Conservation (phyloP, 192 early-diverging fungal genomes). For the Pilaira anomala region DNA sequence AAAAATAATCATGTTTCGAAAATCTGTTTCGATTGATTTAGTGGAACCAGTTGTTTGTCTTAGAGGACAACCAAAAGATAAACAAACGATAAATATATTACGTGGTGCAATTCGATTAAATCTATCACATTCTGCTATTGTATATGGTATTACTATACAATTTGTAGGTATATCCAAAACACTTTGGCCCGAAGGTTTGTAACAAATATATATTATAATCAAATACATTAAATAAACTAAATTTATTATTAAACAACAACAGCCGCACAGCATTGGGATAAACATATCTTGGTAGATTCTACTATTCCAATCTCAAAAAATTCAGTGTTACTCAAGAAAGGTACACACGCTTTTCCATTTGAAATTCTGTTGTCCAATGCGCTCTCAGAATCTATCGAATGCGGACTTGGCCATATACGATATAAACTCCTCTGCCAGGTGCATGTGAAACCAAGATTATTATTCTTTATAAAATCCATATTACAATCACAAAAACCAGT, state of each 20-base stretch:
- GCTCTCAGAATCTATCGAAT: slow-evolving; percentile 34
- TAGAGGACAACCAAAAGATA: slow-evolving; percentile 18
- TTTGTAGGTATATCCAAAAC: slow-evolving; percentile 35
- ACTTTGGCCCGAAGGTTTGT: slow-evolving; percentile 33
- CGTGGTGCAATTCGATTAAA: slow-evolving; percentile 25
- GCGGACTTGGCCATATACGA: slow-evolving; percentile 24
- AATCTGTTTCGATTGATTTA: slow-evolving; percentile 30
- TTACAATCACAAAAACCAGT: slow-evolving; percentile 12
- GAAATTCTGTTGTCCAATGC: slow-evolving; percentile 31
- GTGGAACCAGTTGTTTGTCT: slow-evolving; percentile 31
- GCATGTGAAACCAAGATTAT: slow-evolving; percentile 17
- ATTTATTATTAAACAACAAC: neutral
- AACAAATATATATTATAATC: neutral
- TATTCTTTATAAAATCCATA: neutral
- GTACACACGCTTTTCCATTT: slow-evolving; percentile 27
- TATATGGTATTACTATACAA: slow-evolving; percentile 21
- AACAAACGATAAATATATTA: slow-evolving; percentile 22
- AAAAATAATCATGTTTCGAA: slow-evolving; percentile 20
- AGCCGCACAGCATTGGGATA: slow-evolving; percentile 28
- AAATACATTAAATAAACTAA: neutral
- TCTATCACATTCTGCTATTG: neutral
- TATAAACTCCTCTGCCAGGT: slow-evolving; percentile 28
- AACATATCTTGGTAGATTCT: slow-evolving; percentile 23
- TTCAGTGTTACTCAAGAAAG: slow-evolving; percentile 10
- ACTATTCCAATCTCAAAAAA: slow-evolving; percentile 6